Base-by-base conservation (phyloP, 495 filamentous ascomycete genomes). In the Xylaria curta region DNA sequence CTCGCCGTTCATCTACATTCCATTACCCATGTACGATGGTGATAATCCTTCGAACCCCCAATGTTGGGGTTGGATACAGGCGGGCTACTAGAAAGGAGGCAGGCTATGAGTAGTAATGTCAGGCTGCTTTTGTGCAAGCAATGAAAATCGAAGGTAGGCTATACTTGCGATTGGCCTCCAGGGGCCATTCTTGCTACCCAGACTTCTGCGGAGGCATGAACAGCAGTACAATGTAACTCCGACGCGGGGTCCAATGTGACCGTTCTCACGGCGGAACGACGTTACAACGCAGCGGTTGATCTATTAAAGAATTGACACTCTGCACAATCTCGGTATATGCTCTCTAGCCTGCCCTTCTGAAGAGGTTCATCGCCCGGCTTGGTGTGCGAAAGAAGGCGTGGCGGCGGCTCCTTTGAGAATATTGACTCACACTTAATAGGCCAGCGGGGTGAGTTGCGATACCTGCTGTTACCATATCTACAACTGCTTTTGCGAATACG, bases 171-270 rank as follows among this genome's bases (percentile, higher is more conserved):
- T 33, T 12, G 1, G 10, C 28, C 15, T 36, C 42, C 10, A 5
- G 24, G 44, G 40, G 62, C 21, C 40, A 33, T 64, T 9, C 17
- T 33, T 15, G 19, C 1, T 21, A 26, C 31, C 19, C 51, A n/a
- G 13, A 10, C 9, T 36, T 42, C 62, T 19, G 2, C 8, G 13
- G 62, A n/a, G 44, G 36, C n/a, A 49, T 33, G 26, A 65, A 36
- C 24, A n/a, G 58, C 19, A 40, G 33, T 12, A 13, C 15, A 13
- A 47, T 33, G 26, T 19, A 12, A 47, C 42, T 44, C 42, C 38
- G 24, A n/a, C n/a, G 61, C 17, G 31, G 64, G 64, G 31, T 38
- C 47, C 15, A 17, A 40, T 53, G 4, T 47, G n/a, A 66, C 64
- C 6, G 28, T 28, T 13, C 19, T 40, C 28, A 8, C 10, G 38